Conservation (phyloP, 331 rosid species). For the Quercus lobata region DNA sequence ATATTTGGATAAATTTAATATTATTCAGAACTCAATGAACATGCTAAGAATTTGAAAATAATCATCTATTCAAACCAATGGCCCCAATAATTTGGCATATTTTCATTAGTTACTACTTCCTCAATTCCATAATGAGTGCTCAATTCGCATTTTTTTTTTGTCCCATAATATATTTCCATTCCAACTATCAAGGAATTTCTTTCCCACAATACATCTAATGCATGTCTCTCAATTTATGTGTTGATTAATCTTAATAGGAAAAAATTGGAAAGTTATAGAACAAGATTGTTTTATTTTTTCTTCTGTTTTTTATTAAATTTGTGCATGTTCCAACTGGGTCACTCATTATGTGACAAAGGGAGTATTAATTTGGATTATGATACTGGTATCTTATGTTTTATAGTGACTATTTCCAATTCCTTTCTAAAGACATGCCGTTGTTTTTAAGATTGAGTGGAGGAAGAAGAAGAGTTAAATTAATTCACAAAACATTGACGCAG, state of each 20-base stretch:
- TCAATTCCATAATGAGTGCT: neutral
- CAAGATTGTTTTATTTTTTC: too few species aligned
- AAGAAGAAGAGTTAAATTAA: too few species aligned
- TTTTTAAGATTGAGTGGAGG: neutral
- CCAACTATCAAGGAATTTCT: too few species aligned
- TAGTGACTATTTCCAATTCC: neutral
- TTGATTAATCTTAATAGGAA: too few species aligned
- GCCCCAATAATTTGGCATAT: neutral
- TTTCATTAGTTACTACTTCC: neutral
- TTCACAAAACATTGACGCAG: neutral
- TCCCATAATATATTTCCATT: too few species aligned
- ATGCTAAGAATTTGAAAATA: neutral
- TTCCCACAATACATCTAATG: too few species aligned
- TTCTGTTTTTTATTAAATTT: too few species aligned
- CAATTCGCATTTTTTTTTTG: too few species aligned
- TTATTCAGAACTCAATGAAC: neutral
- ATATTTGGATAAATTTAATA: neutral
- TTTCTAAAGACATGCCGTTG: neutral
- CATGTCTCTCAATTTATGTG: too few species aligned
- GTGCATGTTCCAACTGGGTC: too few species aligned
- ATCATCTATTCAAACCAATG: neutral
- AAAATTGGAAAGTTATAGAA: too few species aligned
- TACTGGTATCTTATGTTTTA: neutral
- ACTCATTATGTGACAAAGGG: neutral
- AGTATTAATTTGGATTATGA: neutral